Evolutionary conservation across 169 alveolate species (phyloP).

Genomic region (Plasmodium cynomolgi): DNA sequence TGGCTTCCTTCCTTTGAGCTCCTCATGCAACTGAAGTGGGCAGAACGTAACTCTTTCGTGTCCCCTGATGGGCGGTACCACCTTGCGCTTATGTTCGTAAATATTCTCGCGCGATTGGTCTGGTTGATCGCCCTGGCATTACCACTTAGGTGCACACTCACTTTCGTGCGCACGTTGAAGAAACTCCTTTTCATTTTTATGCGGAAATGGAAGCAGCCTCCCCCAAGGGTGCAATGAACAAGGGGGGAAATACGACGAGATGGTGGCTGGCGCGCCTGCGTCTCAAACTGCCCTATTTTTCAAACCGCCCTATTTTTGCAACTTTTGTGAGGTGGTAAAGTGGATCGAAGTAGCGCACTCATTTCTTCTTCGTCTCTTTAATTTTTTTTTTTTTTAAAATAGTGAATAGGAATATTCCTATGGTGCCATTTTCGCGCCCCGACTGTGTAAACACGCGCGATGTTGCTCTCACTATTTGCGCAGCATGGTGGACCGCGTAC

Average conservation of each 20-base stretch:
- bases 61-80: background rate
- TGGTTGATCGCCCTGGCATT: background rate
- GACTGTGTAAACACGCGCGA: background rate
- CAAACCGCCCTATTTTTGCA: background rate
- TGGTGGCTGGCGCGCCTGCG: background rate
- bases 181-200: background rate
- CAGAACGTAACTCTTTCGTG: background rate
- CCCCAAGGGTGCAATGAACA: background rate
- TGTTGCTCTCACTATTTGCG: background rate
- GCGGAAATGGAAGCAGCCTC: background rate
- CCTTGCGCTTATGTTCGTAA: background rate
- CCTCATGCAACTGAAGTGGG: background rate
- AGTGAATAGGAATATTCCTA: background rate
- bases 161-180: conserved; percentile 1
- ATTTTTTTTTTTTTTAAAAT: background rate
- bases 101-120: background rate
- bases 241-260: background rate
- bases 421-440: background rate
- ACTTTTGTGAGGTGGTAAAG: background rate
- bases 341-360: background rate
- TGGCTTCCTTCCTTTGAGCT: background rate
- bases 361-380: background rate
- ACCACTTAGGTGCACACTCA: background rate
- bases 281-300: background rate
- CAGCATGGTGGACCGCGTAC: background rate